Evolutionary conservation across 176 grass and related monocot genomes (phyloP).

Genomic region (Zea luxurians): DNA sequence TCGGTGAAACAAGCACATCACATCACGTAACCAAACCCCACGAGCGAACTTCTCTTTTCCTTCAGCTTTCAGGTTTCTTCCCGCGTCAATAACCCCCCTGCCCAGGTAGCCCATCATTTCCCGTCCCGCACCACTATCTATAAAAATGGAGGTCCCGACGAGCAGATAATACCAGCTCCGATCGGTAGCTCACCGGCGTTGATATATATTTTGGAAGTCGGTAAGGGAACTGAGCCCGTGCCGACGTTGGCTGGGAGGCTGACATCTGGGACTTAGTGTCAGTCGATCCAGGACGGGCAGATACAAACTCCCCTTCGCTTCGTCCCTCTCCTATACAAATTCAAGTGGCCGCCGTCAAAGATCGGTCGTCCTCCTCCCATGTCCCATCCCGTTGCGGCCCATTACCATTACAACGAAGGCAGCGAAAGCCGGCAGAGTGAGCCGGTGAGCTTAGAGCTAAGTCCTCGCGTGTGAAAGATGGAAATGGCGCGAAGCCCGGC

Average conservation of each 20-base stretch:
- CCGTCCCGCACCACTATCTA: not conserved
- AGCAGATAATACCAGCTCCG: not conserved
- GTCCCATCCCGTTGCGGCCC: not conserved
- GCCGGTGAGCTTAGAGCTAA: conserved; percentile 6
- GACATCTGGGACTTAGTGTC: not conserved
- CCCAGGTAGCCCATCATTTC: not conserved
- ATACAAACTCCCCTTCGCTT: not conserved
- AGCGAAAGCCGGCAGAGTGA: not conserved
- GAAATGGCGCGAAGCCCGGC: conserved; percentile 36
- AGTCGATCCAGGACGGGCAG: not conserved
- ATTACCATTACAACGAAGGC: not conserved
- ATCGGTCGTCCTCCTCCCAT: not conserved
- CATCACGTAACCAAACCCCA: conserved; percentile 29
- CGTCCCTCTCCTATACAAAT: conserved; percentile 30
- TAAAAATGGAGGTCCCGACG: conserved; percentile 24
- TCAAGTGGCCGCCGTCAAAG: not conserved
- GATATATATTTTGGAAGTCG: conserved; percentile 30
- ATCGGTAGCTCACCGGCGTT: not conserved
- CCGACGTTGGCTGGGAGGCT: conserved; percentile 1
- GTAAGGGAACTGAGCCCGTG: not conserved
- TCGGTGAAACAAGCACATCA: not conserved
- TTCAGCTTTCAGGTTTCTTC: conserved; percentile 36
- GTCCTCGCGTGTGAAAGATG: not conserved
- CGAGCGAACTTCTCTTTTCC: conserved; percentile 44
- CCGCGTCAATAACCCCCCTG: conserved; percentile 1